A percentile compares a stretch with the other conserved stretches of the same genome.
Conservation (phyloP, 2,329 filamentous ascomycete genomes). For the Trichophyton rubrum region DNA sequence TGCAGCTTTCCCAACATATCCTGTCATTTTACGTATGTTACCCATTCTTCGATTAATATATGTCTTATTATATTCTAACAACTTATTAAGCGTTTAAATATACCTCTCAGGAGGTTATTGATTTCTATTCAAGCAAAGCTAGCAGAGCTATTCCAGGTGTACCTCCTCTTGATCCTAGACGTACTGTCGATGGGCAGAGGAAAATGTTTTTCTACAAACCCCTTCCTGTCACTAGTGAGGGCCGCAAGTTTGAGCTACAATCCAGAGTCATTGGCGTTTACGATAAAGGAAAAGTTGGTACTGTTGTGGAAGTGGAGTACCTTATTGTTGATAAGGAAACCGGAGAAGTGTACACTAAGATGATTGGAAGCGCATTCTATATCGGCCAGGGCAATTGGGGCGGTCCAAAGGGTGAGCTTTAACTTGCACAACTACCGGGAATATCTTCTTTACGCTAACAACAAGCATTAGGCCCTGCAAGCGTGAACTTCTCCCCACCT, state of each 20-base stretch:
- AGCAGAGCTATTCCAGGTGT: constrained; percentile 58
- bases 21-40: constrained; percentile 59
- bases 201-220: constrained; percentile 64
- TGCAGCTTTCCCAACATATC: constrained; percentile 77
- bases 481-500: constrained; percentile 65
- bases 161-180: constrained; percentile 60
- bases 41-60: neutral
- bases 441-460: constrained; percentile 1
- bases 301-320: constrained; percentile 68
- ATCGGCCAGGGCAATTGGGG: constrained; percentile 75
- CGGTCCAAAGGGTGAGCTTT: constrained; percentile 61
- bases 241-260: constrained; percentile 61
- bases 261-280: constrained; percentile 73
- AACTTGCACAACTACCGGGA: neutral
- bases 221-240: constrained; percentile 58
- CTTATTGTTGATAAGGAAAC: constrained; percentile 57
- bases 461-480: constrained; percentile 45
- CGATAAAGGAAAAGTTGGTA: constrained; percentile 76
- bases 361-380: constrained; percentile 61
- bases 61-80: constrained; percentile 3
- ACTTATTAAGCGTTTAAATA: constrained; percentile 56
- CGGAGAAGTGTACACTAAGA: constrained; percentile 59
- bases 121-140: constrained; percentile 66
- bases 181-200: constrained; percentile 74
- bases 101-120: constrained; percentile 60